phyloP scores from a whole-genome alignment of 345 rosid species.

The Camelina neglecta region DNA sequence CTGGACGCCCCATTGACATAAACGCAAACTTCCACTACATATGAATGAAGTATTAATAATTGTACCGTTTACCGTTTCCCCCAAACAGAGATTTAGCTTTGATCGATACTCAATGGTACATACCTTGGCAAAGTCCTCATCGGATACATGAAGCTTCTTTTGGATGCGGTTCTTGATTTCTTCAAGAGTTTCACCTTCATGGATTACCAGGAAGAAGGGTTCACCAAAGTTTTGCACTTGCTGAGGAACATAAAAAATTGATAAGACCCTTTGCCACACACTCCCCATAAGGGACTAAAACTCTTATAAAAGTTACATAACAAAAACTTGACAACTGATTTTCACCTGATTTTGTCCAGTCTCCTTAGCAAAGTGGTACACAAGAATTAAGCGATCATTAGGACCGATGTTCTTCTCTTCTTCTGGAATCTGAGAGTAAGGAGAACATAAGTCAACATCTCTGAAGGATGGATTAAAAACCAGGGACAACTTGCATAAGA shows the following conservation, averaged over 20 bases:
- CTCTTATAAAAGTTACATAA: not conserved
- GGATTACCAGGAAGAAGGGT: slow-evolving; percentile 95
- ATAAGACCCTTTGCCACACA: not conserved
- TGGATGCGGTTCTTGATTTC: slow-evolving; percentile 86
- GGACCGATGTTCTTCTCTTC: slow-evolving; percentile 97
- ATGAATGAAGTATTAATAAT: not conserved
- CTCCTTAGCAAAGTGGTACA: slow-evolving; percentile 88
- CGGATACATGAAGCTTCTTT: slow-evolving; percentile 89
- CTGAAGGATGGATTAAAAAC: slow-evolving; percentile 6
- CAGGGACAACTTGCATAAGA: not conserved
- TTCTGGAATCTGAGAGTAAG: slow-evolving; percentile 71
- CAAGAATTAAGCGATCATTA: slow-evolving; percentile 87
- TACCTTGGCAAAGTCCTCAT: slow-evolving; percentile 97
- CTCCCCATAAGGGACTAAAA: not conserved
- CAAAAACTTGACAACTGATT: slow-evolving; percentile 19
- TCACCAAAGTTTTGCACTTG: slow-evolving; percentile 95
- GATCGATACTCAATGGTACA: not conserved
- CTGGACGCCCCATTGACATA: slow-evolving; percentile 86
- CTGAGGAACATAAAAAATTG: slow-evolving; percentile 50
- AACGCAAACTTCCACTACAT: slow-evolving; percentile 95
- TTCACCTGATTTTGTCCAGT: slow-evolving; percentile 80
- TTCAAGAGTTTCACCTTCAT: slow-evolving; percentile 83
- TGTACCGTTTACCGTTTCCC: not conserved
- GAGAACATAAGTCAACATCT: slow-evolving; percentile 14
- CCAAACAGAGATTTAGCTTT: not conserved